A percentile compares a stretch with the other conserved stretches of the same genome.
Evolutionary conservation across 805 yeast genomes (phyloP).

Genomic region (Tetrapisispora nanseiensis): DNA sequence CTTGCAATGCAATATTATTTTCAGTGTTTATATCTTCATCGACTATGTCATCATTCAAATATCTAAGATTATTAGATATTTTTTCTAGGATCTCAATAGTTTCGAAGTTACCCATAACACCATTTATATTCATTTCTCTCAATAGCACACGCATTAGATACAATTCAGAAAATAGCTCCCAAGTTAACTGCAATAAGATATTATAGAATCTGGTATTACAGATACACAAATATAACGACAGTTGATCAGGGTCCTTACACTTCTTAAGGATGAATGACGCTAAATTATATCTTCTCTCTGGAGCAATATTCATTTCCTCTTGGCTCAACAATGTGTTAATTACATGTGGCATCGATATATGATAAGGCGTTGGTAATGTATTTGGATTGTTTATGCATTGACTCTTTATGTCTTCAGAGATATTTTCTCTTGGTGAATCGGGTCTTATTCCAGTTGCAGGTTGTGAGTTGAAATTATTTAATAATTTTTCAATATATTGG

Average conservation of each 20-base stretch:
- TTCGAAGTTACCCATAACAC: conserved; percentile 24
- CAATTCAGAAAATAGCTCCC: conserved; percentile 24
- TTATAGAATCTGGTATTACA: conserved; percentile 27
- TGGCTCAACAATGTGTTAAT: conserved; percentile 14
- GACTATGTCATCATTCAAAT: conserved; percentile 18
- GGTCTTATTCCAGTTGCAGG: not conserved
- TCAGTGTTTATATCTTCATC: conserved; percentile 5
- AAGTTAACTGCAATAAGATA: conserved; percentile 18
- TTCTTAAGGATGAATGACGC: conserved; percentile 20
- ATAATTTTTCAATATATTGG: conserved; percentile 7
- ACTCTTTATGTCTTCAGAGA: conserved; percentile 10
- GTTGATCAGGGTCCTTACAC: conserved; percentile 20
- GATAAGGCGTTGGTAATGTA: conserved; percentile 22
- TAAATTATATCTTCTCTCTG: conserved; percentile 20
- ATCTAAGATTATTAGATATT: conserved; percentile 13
- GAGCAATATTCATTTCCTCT: conserved; percentile 11
- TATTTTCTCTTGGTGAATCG: not conserved
- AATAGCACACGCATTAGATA: conserved; percentile 13
- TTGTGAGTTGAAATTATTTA: conserved; percentile 8
- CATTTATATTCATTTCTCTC: conserved; percentile 26
- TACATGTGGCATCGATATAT: conserved; percentile 20
- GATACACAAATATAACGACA: conserved; percentile 22
- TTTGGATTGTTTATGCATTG: conserved; percentile 5
- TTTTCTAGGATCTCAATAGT: conserved; percentile 20
- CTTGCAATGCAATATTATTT: not conserved